A percentile compares a stretch with the other conserved stretches of the same genome.
Evolutionary conservation across 1,284 basidiomycete species (phyloP).

Genomic region (Cutaneotrichosporon curvatum): DNA sequence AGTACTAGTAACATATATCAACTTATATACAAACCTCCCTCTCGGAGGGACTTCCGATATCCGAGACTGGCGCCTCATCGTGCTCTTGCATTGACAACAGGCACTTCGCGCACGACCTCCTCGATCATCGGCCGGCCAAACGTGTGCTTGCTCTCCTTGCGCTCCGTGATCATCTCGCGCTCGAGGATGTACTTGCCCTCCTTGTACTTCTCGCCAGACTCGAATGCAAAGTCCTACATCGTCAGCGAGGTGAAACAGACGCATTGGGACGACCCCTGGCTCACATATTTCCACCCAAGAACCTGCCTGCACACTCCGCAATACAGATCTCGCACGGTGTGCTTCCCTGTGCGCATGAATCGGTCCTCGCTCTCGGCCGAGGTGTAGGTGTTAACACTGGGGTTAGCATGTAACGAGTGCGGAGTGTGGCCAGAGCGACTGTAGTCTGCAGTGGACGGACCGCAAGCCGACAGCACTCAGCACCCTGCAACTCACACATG

Average conservation of each 20-base stretch:
- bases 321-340: constrained; percentile 90
- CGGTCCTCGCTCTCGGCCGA: constrained; percentile 76
- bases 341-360: constrained; percentile 92
- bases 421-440: no score
- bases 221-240: constrained; percentile 84
- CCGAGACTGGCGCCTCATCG: no score
- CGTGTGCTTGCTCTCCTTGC: constrained; percentile 28
- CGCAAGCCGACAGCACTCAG: no score
- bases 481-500: constrained; percentile 81
- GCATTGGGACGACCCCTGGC: no score
- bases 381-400: constrained; percentile 78
- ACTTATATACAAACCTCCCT: no score
- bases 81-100: no score
- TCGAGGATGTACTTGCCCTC: constrained; percentile 98
- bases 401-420: neutral
- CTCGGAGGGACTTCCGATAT: no score
- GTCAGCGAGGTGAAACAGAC: neutral
- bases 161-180: constrained; percentile 63
- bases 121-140: constrained; percentile 27
- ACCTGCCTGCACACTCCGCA: constrained; percentile 79
- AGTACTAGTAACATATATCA: no score
- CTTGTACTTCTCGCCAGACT: constrained; percentile 88
- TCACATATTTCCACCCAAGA: constrained; percentile 97
- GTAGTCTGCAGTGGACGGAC: no score
- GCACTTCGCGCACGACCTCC: constrained; percentile 16